Conservation (phyloP, 805 yeast species). For the Ogataea pini region DNA sequence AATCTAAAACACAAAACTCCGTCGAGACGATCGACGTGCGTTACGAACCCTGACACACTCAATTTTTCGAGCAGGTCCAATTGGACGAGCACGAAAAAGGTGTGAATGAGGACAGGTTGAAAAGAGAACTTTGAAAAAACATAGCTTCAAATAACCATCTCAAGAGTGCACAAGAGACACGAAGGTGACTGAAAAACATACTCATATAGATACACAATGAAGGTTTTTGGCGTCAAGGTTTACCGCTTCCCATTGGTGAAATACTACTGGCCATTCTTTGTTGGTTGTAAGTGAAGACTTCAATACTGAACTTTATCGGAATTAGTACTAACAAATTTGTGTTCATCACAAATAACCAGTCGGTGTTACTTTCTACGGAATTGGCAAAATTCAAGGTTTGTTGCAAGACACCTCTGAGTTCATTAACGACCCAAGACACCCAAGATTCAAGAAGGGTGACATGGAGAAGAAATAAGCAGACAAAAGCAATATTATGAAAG, state of each 20-base stretch:
- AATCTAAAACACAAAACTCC: not conserved
- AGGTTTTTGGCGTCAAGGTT: slow-evolving; percentile 37
- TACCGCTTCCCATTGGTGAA: slow-evolving; percentile 47
- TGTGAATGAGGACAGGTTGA: slow-evolving; percentile 8
- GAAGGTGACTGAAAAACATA: slow-evolving; percentile 6
- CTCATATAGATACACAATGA: slow-evolving; percentile 25
- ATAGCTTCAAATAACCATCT: not conserved
- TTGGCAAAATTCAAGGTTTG: slow-evolving; percentile 68
- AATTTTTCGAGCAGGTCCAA: slow-evolving; percentile 15
- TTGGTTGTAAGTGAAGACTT: slow-evolving; percentile 64
- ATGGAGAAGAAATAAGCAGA: slow-evolving; percentile 33
- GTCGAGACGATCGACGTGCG: slow-evolving; percentile 12
- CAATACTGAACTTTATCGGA: slow-evolving; percentile 4
- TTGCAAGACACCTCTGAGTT: slow-evolving; percentile 75
- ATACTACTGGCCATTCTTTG: slow-evolving; percentile 86
- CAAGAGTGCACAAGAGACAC: not conserved
- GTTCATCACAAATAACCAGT: too few relatives aligned
- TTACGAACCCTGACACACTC: slow-evolving; percentile 14
- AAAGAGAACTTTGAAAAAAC: not conserved
- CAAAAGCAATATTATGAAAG: not conserved
- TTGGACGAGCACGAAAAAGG: slow-evolving; percentile 18
- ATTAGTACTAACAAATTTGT: slow-evolving; percentile 9
- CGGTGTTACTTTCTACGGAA: slow-evolving; percentile 66
- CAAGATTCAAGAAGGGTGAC: slow-evolving; percentile 62
- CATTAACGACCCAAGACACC: slow-evolving; percentile 95